Percentiles rank a stretch among this genome's conserved stretches.
phyloP scores from a whole-genome alignment of 306 rosid species.

The Fagus sylvatica region DNA sequence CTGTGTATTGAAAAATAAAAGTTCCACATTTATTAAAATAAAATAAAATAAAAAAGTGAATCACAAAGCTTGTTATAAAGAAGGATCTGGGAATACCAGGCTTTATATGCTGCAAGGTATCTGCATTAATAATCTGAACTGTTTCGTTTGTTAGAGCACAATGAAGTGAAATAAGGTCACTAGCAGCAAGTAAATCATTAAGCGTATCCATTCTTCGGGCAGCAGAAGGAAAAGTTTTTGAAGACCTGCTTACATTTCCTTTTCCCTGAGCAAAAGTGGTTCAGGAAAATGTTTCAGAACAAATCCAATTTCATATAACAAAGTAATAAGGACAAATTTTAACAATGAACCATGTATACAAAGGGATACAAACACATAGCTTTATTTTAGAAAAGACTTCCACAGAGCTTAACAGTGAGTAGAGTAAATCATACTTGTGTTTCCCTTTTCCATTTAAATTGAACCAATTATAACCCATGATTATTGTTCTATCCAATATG shows the following conservation, averaged over 20 bases:
- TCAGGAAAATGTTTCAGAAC: conserved; percentile 8
- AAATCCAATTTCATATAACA: not conserved
- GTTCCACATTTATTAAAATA: conserved; percentile 19
- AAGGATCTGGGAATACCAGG: conserved; percentile 57
- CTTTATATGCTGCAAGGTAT: conserved; percentile 87
- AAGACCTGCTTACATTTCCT: conserved; percentile 46
- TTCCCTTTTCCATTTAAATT: not conserved
- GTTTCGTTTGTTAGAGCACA: conserved; percentile 93
- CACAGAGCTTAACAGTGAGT: not conserved
- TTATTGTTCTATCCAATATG: not conserved
- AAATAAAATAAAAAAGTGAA: not conserved
- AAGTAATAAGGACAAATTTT: not conserved
- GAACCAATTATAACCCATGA: not conserved
- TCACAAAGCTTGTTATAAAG: conserved; percentile 4
- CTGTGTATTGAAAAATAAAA: conserved; percentile 38
- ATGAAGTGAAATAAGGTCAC: conserved; percentile 93
- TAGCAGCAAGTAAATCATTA: conserved; percentile 94
- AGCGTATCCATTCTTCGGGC: conserved; percentile 99
- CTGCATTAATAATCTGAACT: conserved; percentile 83
- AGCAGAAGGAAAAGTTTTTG: conserved; percentile 69
- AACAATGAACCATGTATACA: not conserved
- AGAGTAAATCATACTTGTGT: not conserved
- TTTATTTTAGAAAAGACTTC: not conserved
- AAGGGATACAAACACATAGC: not conserved
- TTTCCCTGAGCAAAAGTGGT: conserved; percentile 47